A percentile compares a stretch with the other conserved stretches of the same genome.
phyloP scores from a whole-genome alignment of 1,284 basidiomycete genomes.

The Irpex lacteus region DNA sequence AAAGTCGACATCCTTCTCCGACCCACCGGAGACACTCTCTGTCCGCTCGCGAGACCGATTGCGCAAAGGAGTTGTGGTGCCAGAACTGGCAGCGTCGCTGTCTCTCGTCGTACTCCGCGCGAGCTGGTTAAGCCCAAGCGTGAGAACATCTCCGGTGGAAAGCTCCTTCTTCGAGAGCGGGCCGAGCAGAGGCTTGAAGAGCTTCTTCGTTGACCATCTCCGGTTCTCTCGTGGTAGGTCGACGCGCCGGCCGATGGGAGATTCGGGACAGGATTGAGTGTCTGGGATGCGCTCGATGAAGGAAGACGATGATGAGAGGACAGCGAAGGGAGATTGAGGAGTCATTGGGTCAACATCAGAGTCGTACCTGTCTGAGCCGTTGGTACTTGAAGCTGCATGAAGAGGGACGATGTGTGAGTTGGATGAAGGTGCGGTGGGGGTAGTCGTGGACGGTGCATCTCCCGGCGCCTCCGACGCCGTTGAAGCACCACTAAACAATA shows the following conservation, averaged over 20 bases:
- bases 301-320: slow-evolving; percentile 15
- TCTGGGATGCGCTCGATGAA: slow-evolving; percentile 13
- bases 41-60: slow-evolving; percentile 9
- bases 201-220: slow-evolving; percentile 23
- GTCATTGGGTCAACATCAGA: slow-evolving; percentile 15
- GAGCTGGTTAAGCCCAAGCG: slow-evolving; percentile 10
- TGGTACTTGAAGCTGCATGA: background rate
- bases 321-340: slow-evolving; percentile 6
- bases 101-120: slow-evolving; percentile 6
- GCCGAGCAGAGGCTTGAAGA: slow-evolving; percentile 24
- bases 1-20: slow-evolving; percentile 5
- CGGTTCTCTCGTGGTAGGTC: slow-evolving; percentile 7
- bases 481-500: slow-evolving; percentile 5
- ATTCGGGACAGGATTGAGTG: slow-evolving; percentile 11
- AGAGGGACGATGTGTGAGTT: background rate
- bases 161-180: slow-evolving; percentile 16
- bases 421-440: background rate
- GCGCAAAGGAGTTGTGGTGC: slow-evolving; percentile 7
- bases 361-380: slow-evolving; percentile 8
- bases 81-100: slow-evolving; percentile 6
- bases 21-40: slow-evolving; percentile 6
- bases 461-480: slow-evolving; percentile 3
- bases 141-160: slow-evolving; percentile 19
- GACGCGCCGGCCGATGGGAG: slow-evolving; percentile 4
- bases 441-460: slow-evolving; percentile 12